Percentiles rank a stretch among this genome's conserved stretches.
Evolutionary conservation across 768 basidiomycete species (phyloP).

Genomic region (Roridomyces roridus): DNA sequence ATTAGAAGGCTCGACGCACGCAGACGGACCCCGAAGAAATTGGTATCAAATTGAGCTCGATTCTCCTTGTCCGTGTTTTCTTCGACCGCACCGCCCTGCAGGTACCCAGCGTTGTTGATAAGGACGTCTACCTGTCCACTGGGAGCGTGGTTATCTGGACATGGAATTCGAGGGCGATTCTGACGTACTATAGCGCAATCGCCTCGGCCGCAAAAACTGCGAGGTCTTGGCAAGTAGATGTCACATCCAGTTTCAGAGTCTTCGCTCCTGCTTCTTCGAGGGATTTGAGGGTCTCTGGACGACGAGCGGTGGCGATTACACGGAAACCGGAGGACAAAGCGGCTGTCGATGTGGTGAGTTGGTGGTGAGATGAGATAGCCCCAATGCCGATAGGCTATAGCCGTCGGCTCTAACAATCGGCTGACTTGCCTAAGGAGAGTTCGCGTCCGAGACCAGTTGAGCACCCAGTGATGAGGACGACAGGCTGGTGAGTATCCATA

Average conservation of each 20-base stretch:
- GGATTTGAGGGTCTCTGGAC: not conserved
- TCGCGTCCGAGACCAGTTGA: constrained; percentile 36
- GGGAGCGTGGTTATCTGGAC: not conserved
- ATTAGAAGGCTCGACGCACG: too few species aligned
- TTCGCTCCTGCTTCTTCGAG: not conserved
- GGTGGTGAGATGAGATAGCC: not conserved
- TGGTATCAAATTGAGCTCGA: not conserved
- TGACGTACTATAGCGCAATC: not conserved
- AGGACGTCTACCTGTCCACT: constrained; percentile 6
- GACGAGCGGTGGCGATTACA: constrained; percentile 5
- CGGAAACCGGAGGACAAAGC: not conserved
- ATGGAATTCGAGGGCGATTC: not conserved
- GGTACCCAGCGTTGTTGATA: constrained; percentile 10
- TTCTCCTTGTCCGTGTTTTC: not conserved
- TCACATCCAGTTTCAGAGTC: not conserved
- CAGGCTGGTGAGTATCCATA: too few species aligned
- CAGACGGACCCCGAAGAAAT: not conserved
- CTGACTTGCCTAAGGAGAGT: constrained; percentile 11
- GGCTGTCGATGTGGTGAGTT: not conserved
- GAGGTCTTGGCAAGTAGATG: not conserved
- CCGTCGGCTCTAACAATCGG: too few species aligned
- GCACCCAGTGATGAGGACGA: constrained; percentile 35
- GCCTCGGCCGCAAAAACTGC: not conserved
- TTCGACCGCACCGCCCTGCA: not conserved
- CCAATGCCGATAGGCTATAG: too few species aligned